Conservation (phyloP, 2,329 filamentous ascomycete genomes). For the Penicillium sp. region DNA sequence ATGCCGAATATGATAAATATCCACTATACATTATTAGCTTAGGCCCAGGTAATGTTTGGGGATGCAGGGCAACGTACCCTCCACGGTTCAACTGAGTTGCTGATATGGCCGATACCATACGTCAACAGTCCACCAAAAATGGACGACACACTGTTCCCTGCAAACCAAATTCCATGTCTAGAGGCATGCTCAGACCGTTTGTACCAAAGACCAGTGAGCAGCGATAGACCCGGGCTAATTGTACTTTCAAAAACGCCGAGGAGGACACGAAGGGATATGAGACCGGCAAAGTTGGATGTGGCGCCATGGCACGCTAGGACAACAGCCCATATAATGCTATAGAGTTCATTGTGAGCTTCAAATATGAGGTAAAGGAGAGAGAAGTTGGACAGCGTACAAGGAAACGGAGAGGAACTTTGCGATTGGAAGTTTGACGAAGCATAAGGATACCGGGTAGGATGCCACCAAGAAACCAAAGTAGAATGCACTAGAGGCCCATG, state of each 20-base stretch:
- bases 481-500: constrained; percentile 54
- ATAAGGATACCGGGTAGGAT: constrained; percentile 37
- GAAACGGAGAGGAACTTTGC: constrained; percentile 46
- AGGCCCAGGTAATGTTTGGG: neutral
- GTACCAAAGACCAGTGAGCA: constrained; percentile 10
- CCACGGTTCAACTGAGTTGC: constrained; percentile 51
- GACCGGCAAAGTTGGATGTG: neutral
- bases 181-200: constrained; percentile 7
- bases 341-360: neutral
- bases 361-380: neutral
- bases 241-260: neutral
- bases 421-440: constrained; percentile 49
- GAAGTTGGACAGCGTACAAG: neutral
- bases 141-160: constrained; percentile 14
- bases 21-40: neutral
- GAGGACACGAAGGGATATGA: neutral
- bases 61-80: constrained; percentile 15
- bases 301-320: neutral
- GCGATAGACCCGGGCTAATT: constrained; percentile 1
- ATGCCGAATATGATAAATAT: neutral
- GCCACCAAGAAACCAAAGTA: constrained; percentile 54
- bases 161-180: constrained; percentile 18
- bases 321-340: neutral
- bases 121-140: constrained; percentile 15
- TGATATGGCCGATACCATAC: constrained; percentile 15